Conservation (phyloP, 75 land plant species). For the Selaginella tamariscina region DNA sequence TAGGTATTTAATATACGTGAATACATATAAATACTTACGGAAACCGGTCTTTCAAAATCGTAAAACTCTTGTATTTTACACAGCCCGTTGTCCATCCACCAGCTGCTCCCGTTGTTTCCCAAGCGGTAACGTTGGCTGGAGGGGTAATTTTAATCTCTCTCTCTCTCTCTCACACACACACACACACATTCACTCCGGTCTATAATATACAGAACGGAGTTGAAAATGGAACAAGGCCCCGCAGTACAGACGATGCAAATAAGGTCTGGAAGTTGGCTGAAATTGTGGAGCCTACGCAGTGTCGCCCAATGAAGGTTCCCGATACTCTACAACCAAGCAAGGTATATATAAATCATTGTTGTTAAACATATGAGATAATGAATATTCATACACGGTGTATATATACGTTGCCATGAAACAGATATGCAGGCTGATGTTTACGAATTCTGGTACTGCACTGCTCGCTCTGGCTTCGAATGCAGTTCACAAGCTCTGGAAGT, state of each 20-base stretch:
- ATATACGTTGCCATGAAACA: conserved; percentile 12
- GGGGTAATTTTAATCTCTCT: background rate
- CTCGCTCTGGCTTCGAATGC: conserved; percentile 68
- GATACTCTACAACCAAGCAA: conserved; percentile 30
- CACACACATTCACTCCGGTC: no score
- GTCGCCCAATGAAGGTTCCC: conserved; percentile 48
- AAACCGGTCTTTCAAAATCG: no score
- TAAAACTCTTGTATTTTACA: no score
- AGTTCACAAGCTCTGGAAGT: conserved; percentile 78
- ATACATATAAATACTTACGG: no score
- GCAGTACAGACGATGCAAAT: conserved; percentile 32
- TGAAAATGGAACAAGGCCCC: background rate
- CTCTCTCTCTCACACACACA: background rate
- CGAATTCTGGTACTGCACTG: conserved; percentile 54
- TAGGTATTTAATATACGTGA: no score
- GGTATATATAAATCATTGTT: no score
- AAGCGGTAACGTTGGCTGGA: background rate
- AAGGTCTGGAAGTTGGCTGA: conserved; percentile 71
- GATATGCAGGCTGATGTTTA: conserved; percentile 61
- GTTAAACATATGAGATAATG: no score
- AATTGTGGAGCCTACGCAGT: conserved; percentile 55
- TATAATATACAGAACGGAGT: background rate
- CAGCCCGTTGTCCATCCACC: no score
- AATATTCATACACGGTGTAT: background rate
- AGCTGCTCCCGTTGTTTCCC: no score